Evolutionary conservation across 2,329 filamentous ascomycete genomes (phyloP), one percentile per base, ranked within the genome.

Genomic region (Diaporthe sp.): DNA sequence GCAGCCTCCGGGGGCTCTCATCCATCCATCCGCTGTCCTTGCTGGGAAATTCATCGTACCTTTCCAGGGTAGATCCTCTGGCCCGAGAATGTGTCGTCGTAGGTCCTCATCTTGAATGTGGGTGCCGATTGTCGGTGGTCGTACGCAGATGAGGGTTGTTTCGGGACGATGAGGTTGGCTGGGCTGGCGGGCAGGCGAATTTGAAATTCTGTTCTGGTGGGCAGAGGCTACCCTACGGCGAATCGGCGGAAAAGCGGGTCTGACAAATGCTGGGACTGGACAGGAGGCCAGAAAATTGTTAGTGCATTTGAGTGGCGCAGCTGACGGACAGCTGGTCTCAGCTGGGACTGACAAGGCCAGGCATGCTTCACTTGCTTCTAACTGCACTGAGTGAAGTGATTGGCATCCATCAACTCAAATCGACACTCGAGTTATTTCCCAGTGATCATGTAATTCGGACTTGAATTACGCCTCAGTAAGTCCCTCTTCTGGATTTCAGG

Each of bases 21-120:
- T 31, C 42, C 39, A 55, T 57, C 39, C 61, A 25, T 49, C 51
- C 51, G 34, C 42, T 53, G 62, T 72, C 42, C 71, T 74, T 58
- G 15, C n/a, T 76, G 65, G 73, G 65, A 61, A 78, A 75, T 75
- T 79, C 79, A 79, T 79, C 88, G 86, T 90, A 92, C 90, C 90
- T 92, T 92, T 84, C 90, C 90, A 86, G 90, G 90, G 90, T 91
- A 92, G 82, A 92, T 92, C 88, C 88, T 91, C 89, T 89, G 88
- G 84, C 90, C 90, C 84, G 90, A 92, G 87, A 92, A 92, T 80
- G 86, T 85, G 85, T 92, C 90, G 86, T 92, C 90, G 90, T 92
- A 92, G 85, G 90, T 91, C 86, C 90, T 90, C 90, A 92, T 92
- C 85, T 86, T 91, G 85, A 81, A 83, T 75, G 76, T 73, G 83